Conservation (phyloP, 495 filamentous ascomycete species). For the Penicillium soppii region DNA sequence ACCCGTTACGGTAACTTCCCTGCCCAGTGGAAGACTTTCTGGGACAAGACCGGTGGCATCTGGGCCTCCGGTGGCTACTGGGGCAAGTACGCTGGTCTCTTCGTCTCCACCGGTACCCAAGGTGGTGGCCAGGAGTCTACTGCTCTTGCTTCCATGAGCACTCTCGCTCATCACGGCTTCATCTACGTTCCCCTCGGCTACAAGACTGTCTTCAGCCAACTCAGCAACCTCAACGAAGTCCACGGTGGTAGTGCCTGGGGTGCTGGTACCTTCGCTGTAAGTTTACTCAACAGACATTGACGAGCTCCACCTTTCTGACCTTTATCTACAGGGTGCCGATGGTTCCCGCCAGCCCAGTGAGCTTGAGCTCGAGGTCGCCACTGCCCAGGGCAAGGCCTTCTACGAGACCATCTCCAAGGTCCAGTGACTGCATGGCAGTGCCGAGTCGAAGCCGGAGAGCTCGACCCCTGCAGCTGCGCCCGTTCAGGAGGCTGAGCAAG, state of each 20-base stretch:
- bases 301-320: not conserved
- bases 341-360: slow-evolving; percentile 77
- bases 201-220: slow-evolving; percentile 67
- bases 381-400: slow-evolving; percentile 81
- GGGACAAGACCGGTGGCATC: slow-evolving; percentile 76
- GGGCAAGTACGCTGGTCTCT: slow-evolving; percentile 91
- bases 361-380: slow-evolving; percentile 75
- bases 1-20: slow-evolving; percentile 99
- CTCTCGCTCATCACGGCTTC: slow-evolving; percentile 89
- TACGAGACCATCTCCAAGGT: slow-evolving; percentile 75
- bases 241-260: slow-evolving; percentile 91
- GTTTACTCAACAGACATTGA: slow-evolving; percentile 16
- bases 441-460: slow-evolving; percentile 32
- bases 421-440: slow-evolving; percentile 79
- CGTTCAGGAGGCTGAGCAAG: slow-evolving; percentile 20
- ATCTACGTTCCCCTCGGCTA: slow-evolving; percentile 95
- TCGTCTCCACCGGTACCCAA: slow-evolving; percentile 76
- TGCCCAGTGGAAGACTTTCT: slow-evolving; percentile 92
- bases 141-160: slow-evolving; percentile 77
- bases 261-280: slow-evolving; percentile 85
- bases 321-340: slow-evolving; percentile 50
- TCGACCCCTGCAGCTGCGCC: slow-evolving; percentile 26
- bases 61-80: slow-evolving; percentile 72
- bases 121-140: slow-evolving; percentile 96
- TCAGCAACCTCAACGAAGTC: slow-evolving; percentile 70